Evolutionary conservation across 2,329 filamentous ascomycete species (phyloP), one percentile per base, ranked within the genome.

Genomic region (Penicillium sp.): DNA sequence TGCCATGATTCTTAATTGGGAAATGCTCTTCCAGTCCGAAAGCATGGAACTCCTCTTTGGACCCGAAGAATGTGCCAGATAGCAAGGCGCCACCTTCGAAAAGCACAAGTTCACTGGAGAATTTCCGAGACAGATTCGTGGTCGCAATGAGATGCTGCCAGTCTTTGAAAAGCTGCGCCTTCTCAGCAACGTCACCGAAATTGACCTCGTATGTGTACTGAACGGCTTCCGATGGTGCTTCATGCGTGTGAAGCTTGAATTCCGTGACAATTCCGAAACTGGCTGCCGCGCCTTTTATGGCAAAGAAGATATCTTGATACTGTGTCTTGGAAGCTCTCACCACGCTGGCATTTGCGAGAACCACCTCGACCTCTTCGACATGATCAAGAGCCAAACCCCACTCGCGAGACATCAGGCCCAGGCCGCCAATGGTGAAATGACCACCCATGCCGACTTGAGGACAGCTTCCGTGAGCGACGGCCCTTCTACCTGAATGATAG

Each of bases 31-130:
- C 64, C 1, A 69, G 43, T 23, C 66, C 58, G 1, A 75, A 58
- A 2, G 76, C 76, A 3, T 80, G 64, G 62, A 79, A 88, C 64
- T 88, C 84, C 0, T 73, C 76, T 43, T 80, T 70, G 0, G 81
- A 81, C 9, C 85, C 85, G 63, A 85, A 87, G 62, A 83, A 88
- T 0, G 81, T 85, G 2, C 82, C 85, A 0, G 81, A 82, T 59
- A 88, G 81, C 55, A 85, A 66, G 51, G 79, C 78, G 1, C 83
- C 83, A 0, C 81, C 69, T 22, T 81, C 79, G 31, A 82, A 75
- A 43, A 84, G 73, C 31, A 84, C 76, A 51, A 88, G 81, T 50
- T 84, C 76, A 5, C 79, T 81, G 2, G 82, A 79, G 61, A 88
- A 85, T 18, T 84, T 81, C 40, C 82, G 78, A 58, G 85, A 82